Evolutionary conservation across 345 rosid genomes (phyloP).

Genomic region (Syzygium aromaticum): DNA sequence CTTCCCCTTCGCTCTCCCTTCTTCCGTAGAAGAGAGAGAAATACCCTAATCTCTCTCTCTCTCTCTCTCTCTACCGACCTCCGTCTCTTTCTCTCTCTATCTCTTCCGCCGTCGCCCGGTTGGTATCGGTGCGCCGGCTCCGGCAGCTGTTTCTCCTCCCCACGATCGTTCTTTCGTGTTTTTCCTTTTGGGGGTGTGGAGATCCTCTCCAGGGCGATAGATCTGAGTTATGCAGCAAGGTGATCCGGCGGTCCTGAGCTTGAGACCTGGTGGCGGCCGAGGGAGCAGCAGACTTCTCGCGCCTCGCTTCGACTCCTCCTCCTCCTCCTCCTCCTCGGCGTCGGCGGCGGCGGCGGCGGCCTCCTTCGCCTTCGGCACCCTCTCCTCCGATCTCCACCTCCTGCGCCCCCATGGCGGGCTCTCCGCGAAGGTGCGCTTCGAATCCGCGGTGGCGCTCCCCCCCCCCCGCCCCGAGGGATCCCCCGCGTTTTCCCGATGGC

Average conservation of each 20-base stretch:
- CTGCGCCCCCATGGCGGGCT: slow-evolving; percentile 62
- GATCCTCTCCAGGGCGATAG: slow-evolving; percentile 18
- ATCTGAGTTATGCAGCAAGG: slow-evolving; percentile 86
- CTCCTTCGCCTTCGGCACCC: slow-evolving; percentile 47
- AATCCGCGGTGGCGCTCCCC: slow-evolving; percentile 7
- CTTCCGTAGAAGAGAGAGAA: slow-evolving; percentile 45
- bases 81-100: background rate
- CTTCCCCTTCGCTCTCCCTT: slow-evolving; percentile 26
- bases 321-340: slow-evolving; percentile 19
- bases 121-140: background rate
- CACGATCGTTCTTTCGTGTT: no score
- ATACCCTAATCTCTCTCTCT: slow-evolving; percentile 4
- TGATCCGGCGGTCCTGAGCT: slow-evolving; percentile 88
- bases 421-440: background rate
- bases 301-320: slow-evolving; percentile 37
- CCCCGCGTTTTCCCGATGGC: background rate
- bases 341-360: slow-evolving; percentile 8
- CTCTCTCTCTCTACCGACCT: background rate
- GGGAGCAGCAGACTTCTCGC: slow-evolving; percentile 77
- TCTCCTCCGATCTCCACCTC: slow-evolving; percentile 58
- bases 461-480: background rate
- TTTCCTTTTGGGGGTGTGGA: background rate
- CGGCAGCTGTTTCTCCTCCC: background rate
- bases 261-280: slow-evolving; percentile 99
- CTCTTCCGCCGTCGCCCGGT: background rate